phyloP scores from a whole-genome alignment of 2,329 filamentous ascomycete species.

The Botrytis tulipae region DNA sequence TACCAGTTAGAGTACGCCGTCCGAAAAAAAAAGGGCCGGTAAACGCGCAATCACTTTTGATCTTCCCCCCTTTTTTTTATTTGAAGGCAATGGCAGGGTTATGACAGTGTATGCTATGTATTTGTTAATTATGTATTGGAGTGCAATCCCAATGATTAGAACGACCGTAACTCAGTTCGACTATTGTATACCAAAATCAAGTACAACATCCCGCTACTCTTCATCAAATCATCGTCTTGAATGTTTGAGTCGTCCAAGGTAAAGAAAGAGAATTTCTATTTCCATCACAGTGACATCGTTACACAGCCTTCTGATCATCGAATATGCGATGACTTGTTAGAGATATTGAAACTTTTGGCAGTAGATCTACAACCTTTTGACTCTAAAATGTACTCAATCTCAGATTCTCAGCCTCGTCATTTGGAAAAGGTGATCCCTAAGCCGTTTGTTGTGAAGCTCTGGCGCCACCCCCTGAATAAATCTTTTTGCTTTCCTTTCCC shows the following conservation, averaged over 20 bases:
- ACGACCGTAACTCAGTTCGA: neutral
- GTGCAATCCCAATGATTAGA: neutral
- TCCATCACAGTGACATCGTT: neutral
- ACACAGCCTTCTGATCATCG: constrained; percentile 1
- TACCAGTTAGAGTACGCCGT: neutral
- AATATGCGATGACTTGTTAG: neutral
- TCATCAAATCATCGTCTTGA: neutral
- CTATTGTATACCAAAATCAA: neutral
- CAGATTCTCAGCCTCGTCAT: constrained; percentile 11
- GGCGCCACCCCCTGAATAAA: constrained; percentile 19
- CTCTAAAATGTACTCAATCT: neutral
- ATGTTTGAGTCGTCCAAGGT: neutral
- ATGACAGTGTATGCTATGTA: neutral
- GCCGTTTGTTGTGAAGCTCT: neutral
- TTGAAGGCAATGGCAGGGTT: neutral
- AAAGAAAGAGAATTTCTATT: neutral
- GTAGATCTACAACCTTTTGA: constrained; percentile 1
- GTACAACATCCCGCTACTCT: neutral
- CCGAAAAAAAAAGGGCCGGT: constrained; percentile 2
- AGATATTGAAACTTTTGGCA: neutral
- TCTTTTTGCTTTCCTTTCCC: neutral
- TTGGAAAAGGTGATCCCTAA: neutral
- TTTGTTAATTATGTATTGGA: neutral
- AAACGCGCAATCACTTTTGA: constrained; percentile 14
- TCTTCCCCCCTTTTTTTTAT: neutral